phyloP scores from a whole-genome alignment of 2,329 filamentous ascomycete species.

The Diaporthe destruens region DNA sequence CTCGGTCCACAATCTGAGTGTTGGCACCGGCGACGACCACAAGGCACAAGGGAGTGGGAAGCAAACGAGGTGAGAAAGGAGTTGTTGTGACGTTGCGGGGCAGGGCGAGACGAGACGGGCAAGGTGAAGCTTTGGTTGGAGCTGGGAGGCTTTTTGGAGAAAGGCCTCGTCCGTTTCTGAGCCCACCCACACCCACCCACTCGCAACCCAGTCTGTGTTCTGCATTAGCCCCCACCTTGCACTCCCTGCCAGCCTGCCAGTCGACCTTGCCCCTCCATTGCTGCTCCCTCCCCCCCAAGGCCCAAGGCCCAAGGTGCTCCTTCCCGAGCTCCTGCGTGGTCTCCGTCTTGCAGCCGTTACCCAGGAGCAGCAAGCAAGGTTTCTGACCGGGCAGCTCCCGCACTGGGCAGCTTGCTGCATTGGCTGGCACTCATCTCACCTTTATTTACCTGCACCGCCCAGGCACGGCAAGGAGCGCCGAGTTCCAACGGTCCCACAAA shows the following conservation, averaged over 20 bases:
- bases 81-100: conserved; percentile 1
- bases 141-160: not conserved
- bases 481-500: conserved; percentile 35
- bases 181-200: not conserved
- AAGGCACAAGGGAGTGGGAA: not conserved
- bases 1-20: not conserved
- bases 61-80: not conserved
- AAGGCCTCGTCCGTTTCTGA: conserved; percentile 23
- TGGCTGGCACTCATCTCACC: conserved; percentile 2
- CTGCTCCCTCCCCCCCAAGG: conserved; percentile 3
- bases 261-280: conserved; percentile 27
- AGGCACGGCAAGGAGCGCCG: conserved; percentile 16
- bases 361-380: conserved; percentile 14
- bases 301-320: conserved; percentile 17
- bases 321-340: not conserved
- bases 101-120: not conserved
- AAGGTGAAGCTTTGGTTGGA: not conserved
- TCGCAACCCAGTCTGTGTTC: conserved; percentile 24
- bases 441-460: conserved; percentile 8
- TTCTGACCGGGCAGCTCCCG: conserved; percentile 2
- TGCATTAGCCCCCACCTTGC: conserved; percentile 29
- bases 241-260: conserved; percentile 3
- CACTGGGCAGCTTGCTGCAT: conserved; percentile 13
- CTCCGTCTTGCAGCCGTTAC: conserved; percentile 20
- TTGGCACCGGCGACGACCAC: not conserved